Conservation (phyloP, 2,329 filamentous ascomycete species). For the Pseudogymnoascus sp. region DNA sequence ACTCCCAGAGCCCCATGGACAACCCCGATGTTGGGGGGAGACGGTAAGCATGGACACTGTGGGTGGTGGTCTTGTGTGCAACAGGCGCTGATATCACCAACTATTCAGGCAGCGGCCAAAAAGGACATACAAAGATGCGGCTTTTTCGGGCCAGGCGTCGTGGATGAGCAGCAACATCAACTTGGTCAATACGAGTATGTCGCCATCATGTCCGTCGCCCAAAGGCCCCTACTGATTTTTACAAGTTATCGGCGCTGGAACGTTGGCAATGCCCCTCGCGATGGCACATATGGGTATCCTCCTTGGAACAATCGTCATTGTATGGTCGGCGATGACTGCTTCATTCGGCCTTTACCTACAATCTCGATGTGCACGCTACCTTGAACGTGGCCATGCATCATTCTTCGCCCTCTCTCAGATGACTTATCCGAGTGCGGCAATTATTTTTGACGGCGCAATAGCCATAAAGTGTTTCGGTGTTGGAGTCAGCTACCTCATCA, state of each 20-base stretch:
- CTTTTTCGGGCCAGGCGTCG: slow-evolving; percentile 65
- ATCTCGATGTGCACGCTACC: slow-evolving; percentile 82
- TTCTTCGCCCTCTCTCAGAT: slow-evolving; percentile 97
- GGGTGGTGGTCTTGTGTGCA: neutral
- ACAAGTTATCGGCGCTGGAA: slow-evolving; percentile 83
- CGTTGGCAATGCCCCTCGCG: slow-evolving; percentile 90
- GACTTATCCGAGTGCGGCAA: slow-evolving; percentile 91
- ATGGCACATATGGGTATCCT: slow-evolving; percentile 93
- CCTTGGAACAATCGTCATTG: slow-evolving; percentile 71
- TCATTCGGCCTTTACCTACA: slow-evolving; percentile 94
- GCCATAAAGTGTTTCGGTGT: slow-evolving; percentile 98
- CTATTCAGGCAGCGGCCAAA: slow-evolving; percentile 21
- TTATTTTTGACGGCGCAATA: slow-evolving; percentile 92
- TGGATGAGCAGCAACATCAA: slow-evolving; percentile 92
- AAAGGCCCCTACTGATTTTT: slow-evolving; percentile 19
- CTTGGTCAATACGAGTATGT: slow-evolving; percentile 85
- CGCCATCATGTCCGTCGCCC: slow-evolving; percentile 2
- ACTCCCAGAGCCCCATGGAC: neutral
- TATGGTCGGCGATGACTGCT: slow-evolving; percentile 85
- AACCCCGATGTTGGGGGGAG: neutral
- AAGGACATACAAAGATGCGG: slow-evolving; percentile 57
- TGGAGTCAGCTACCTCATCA: slow-evolving; percentile 94
- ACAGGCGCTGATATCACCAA: slow-evolving; percentile 5
- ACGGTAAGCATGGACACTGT: neutral
- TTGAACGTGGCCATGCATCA: slow-evolving; percentile 79